Percentiles rank a stretch among this genome's conserved stretches.
phyloP scores from a whole-genome alignment of 306 rosid species.

The Corylus americana region DNA sequence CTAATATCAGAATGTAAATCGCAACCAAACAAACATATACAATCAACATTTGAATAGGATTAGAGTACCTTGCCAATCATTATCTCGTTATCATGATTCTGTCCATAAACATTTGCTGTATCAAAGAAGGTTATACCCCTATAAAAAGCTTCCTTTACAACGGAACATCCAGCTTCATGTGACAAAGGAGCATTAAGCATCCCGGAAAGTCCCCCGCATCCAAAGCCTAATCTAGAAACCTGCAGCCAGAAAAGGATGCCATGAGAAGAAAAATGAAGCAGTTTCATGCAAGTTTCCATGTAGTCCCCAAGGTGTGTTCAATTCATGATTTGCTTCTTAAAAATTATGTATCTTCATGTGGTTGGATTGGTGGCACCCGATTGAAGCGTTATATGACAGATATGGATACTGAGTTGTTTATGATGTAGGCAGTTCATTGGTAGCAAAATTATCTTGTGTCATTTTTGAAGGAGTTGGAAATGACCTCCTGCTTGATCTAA shows the following conservation, averaged over 20 bases:
- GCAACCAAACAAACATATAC: background rate
- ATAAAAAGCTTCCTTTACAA: constrained; percentile 62
- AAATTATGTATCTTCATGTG: too few relatives aligned
- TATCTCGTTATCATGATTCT: constrained; percentile 61
- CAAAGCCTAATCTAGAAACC: constrained; percentile 86
- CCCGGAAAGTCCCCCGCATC: constrained; percentile 79
- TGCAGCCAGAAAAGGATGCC: constrained; percentile 28
- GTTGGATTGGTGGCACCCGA: too few relatives aligned
- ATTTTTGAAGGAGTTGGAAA: too few relatives aligned
- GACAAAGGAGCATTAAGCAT: constrained; percentile 59
- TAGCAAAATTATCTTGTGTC: too few relatives aligned
- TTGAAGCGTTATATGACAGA: too few relatives aligned
- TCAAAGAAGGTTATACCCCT: constrained; percentile 74
- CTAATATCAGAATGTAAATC: background rate
- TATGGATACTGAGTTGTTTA: too few relatives aligned
- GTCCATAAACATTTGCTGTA: constrained; percentile 64
- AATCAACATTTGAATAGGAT: background rate
- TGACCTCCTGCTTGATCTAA: too few relatives aligned
- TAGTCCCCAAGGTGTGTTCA: background rate
- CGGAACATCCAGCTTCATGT: constrained; percentile 62
- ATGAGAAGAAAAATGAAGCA: background rate
- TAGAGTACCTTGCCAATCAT: constrained; percentile 66
- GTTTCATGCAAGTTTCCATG: background rate
- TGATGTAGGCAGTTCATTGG: too few relatives aligned
- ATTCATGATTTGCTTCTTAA: background rate